Conservation (phyloP, 768 basidiomycete species). For the Suillus luteus region DNA sequence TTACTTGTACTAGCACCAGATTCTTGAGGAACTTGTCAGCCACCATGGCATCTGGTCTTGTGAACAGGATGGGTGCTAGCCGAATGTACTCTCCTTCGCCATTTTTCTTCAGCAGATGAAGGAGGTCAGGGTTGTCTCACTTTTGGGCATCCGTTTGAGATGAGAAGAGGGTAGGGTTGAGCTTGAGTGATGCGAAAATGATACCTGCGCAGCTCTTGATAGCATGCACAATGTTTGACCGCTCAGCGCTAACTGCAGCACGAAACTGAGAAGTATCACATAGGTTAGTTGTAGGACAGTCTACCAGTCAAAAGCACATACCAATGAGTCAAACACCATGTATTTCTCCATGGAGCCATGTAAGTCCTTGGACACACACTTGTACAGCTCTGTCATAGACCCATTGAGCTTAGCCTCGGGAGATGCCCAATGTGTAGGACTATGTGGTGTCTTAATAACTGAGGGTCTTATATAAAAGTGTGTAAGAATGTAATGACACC, state of each 20-base stretch:
- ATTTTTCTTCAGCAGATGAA: neutral
- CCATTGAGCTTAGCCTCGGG: too few species aligned
- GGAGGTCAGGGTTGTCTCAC: neutral
- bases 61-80: neutral
- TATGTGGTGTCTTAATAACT: too few species aligned
- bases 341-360: too few species aligned
- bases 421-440: too few species aligned
- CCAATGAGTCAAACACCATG: too few species aligned
- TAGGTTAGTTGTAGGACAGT: too few species aligned
- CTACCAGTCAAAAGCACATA: too few species aligned
- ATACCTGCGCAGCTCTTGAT: slow-evolving; percentile 3
- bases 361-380: too few species aligned
- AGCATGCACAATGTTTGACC: neutral
- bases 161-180: neutral
- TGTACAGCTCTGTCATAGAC: too few species aligned
- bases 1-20: neutral
- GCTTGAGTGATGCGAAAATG: neutral
- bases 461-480: too few species aligned
- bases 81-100: neutral
- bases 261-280: neutral
- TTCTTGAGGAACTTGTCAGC: slow-evolving; percentile 1
- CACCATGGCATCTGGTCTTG: neutral
- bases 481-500: too few species aligned
- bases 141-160: neutral
- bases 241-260: neutral